Base-by-base conservation (phyloP, 345 rosid genomes). In the thale cress (Arabidopsis thaliana) region DNA sequence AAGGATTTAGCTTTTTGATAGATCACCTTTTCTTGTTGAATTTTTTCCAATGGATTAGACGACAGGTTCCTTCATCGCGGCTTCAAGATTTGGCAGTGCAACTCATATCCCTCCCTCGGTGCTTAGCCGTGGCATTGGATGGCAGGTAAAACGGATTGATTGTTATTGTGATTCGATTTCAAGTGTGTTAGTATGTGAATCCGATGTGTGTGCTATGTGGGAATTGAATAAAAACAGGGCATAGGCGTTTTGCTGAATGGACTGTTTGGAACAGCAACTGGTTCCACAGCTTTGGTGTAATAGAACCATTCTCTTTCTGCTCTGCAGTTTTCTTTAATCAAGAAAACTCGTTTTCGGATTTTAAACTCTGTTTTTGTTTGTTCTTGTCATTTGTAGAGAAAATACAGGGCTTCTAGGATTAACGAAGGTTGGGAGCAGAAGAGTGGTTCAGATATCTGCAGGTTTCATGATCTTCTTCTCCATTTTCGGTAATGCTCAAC, bases 401-500 rank as follows among this genome's bases (percentile, higher is more conserved):
- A 95, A 89, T 78, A 87, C 86, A 16, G 97, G 99, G 65, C 97
- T 91, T 67, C 64, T 95, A 81, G 98, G 97, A 66, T 69, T 90
- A 75, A 90, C 99, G 1, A 81, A 88, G 80, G 87, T 84, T 65
- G 97, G 99, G 69, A 95, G 97, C 76, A 84, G 93, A 59, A 90
- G 92, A 83, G 92, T 90, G 2, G 30, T 86, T 59, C 87, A 95
- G 74, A 83, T 90, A 76, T 42, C 97, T 37, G 99, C 99, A 0
- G 85, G 67, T 59, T 92, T 91, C 73, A 90, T 95, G 99, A 85
- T 95, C 67, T 89, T 92, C 88, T 95, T 95, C 80, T 85, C 99
- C 42, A 81, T 95, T 28, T 65, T 95, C 65, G 96, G 97, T 91
- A 78, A 36, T 53, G 40, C 65, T 69, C 32, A 13, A 37, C 30